Percentiles rank a stretch among this genome's conserved stretches.
Conservation (phyloP, 345 rosid genomes). For the Melaleuca alternifolia region DNA sequence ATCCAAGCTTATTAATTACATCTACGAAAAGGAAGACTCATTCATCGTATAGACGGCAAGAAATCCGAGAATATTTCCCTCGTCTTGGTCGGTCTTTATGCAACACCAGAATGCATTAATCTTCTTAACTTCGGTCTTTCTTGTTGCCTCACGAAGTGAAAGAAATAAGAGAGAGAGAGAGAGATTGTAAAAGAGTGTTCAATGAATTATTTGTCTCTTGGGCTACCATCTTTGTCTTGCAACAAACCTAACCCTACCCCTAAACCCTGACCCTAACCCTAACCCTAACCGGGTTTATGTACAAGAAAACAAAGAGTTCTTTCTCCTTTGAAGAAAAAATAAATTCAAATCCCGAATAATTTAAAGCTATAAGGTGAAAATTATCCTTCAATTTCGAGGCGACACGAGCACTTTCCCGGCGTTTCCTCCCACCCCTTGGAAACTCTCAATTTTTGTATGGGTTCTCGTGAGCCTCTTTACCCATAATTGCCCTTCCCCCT, state of each 20-base stretch:
- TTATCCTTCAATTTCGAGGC: conserved; percentile 40
- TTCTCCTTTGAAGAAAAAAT: background rate
- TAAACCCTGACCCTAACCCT: conserved; percentile 15
- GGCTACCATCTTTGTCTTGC: background rate
- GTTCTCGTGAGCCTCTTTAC: conserved; percentile 31
- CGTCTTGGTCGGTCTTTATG: background rate
- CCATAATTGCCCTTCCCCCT: conserved; percentile 16
- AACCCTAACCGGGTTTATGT: background rate
- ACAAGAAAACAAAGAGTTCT: conserved; percentile 4
- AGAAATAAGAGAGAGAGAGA: background rate
- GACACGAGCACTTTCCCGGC: conserved; percentile 98
- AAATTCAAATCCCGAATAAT: background rate
- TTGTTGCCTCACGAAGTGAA: background rate
- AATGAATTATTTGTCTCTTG: background rate
- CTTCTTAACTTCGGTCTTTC: background rate
- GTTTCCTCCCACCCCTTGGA: conserved; percentile 77
- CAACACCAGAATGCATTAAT: background rate
- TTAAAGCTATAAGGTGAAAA: background rate
- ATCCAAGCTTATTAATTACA: background rate
- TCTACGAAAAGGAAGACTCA: background rate
- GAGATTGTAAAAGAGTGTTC: background rate
- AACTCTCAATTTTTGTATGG: conserved; percentile 47
- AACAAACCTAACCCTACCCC: conserved; percentile 15
- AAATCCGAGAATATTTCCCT: background rate
- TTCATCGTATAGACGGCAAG: background rate